These are phyloP conservation scores for Diversispora eburnea DNA, from an alignment of 192 early-diverging fungal species.

Conservation along the genomic window DNA sequence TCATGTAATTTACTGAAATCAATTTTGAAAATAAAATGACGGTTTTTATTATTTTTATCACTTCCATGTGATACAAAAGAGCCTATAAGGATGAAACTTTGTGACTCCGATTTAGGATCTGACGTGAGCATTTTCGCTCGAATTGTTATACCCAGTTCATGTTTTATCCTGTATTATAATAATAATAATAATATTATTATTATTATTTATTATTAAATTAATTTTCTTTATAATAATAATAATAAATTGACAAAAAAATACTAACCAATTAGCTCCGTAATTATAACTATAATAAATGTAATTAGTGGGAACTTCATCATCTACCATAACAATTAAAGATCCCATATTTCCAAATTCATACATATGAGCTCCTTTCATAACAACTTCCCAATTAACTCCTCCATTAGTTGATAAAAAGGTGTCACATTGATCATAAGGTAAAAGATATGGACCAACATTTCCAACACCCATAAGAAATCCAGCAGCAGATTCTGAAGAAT, in stretches of 20 bases:
- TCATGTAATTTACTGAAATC: slow-evolving; percentile 62
- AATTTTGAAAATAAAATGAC: slow-evolving; percentile 55
- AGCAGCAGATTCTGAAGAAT: slow-evolving; percentile 66
- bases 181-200: neutral
- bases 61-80: neutral
- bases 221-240: no score
- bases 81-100: slow-evolving; percentile 60
- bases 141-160: slow-evolving; percentile 45
- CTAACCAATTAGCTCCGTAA: slow-evolving; percentile 71
- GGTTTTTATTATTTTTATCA: slow-evolving; percentile 38
- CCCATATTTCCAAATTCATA: slow-evolving; percentile 87
- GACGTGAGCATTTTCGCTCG: slow-evolving; percentile 66
- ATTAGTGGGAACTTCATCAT: slow-evolving; percentile 52
- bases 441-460: slow-evolving; percentile 69
- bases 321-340: slow-evolving; percentile 67
- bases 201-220: no score
- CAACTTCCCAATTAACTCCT: slow-evolving; percentile 71
- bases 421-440: slow-evolving; percentile 71
- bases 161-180: slow-evolving; percentile 35
- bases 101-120: slow-evolving; percentile 77
- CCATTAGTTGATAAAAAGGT: slow-evolving; percentile 85
- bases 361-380: slow-evolving; percentile 67
- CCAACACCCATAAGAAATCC: slow-evolving; percentile 93
- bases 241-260: neutral
- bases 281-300: slow-evolving; percentile 73